Conservation (phyloP, 2,329 filamentous ascomycete species). For the Pyrenophora teres region DNA sequence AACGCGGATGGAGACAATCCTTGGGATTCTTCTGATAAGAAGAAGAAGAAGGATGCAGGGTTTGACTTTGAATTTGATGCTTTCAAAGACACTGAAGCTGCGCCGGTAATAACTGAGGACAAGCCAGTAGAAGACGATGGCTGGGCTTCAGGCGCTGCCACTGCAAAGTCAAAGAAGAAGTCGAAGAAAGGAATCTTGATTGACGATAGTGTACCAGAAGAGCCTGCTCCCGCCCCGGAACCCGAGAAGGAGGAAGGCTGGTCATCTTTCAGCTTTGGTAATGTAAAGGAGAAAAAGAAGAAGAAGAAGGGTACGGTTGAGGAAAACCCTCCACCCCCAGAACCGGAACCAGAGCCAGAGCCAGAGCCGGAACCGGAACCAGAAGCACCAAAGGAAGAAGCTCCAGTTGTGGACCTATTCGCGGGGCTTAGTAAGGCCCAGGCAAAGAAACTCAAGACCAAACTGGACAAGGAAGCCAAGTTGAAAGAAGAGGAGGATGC, state of each 20-base stretch:
- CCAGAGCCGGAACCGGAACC: slow-evolving; percentile 31
- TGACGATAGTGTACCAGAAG: slow-evolving; percentile 33
- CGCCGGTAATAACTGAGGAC: slow-evolving; percentile 19
- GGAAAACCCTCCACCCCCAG: slow-evolving; percentile 24
- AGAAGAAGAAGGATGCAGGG: slow-evolving; percentile 45
- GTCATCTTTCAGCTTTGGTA: slow-evolving; percentile 33
- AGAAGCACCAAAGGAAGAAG: slow-evolving; percentile 49
- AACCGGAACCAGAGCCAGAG: slow-evolving; percentile 27
- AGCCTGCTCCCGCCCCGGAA: slow-evolving; percentile 24
- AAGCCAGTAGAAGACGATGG: slow-evolving; percentile 36
- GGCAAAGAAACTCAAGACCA: slow-evolving; percentile 40
- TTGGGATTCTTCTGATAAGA: slow-evolving; percentile 42
- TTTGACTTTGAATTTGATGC: slow-evolving; percentile 47
- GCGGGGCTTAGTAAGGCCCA: slow-evolving; percentile 37
- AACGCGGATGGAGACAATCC: slow-evolving; percentile 36
- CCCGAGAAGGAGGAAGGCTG: slow-evolving; percentile 34
- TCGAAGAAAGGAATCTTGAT: slow-evolving; percentile 41
- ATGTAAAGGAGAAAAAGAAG: slow-evolving; percentile 42
- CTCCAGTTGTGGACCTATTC: slow-evolving; percentile 39
- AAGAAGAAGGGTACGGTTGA: slow-evolving; percentile 40
- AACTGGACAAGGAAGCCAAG: slow-evolving; percentile 41
- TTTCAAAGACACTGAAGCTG: slow-evolving; percentile 22
- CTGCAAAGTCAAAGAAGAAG: slow-evolving; percentile 51
- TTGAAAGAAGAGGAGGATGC: slow-evolving; percentile 26
- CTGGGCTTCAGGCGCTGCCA: slow-evolving; percentile 42